Evolutionary conservation across 2,329 filamentous ascomycete species (phyloP), one percentile per base, ranked within the genome.

Genomic region (Venturia effusa): DNA sequence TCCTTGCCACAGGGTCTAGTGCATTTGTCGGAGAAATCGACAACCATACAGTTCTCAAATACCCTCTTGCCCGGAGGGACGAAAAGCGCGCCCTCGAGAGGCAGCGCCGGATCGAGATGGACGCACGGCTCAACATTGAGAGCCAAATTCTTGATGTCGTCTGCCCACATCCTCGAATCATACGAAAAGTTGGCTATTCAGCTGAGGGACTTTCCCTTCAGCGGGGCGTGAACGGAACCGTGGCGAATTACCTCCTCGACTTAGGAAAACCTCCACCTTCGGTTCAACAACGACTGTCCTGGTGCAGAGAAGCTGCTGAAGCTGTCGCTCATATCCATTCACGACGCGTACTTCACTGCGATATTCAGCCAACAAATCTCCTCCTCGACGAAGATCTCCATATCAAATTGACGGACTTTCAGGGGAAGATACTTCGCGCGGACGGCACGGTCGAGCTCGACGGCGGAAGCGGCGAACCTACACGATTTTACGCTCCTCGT

Each of bases 331-430:
- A 74, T 54, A 64, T 78, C 37, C 76, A 78, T 69, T 69, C 66
- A 13, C 70, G 70, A 64, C 67, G 69, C n/a, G 70, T 77, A 17
- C 71, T 78, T 66, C 76, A 78, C 66, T 75, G 71, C 67, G 74
- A 78, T 66, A 68, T 78, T 37, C 71, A 73, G 66, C 74, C 75
- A 3, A 72, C 71, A 60, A 76, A 78, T 66, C 73, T 77, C 62
- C 68, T 77, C 0, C 66, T 78, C 22, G 73, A 77, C 66, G 66
- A 68, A 27, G 57, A 68, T 61, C 69, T 77, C 24, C 66, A 73
- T 65, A 68, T 77, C 64, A 70, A 70, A 62, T 74, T 78, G 62
- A 72, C 71, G 27, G 74, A 76, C 61, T 76, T 77, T 65, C 68
- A 70, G 55, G 74, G 74, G 54, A 73, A 72, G 6, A 70, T 74